A percentile compares a stretch with the other conserved stretches of the same genome.
These are phyloP conservation scores for Phaffia tasmanica DNA, from an alignment of 768 basidiomycete genomes.

Conservation along the genomic window DNA sequence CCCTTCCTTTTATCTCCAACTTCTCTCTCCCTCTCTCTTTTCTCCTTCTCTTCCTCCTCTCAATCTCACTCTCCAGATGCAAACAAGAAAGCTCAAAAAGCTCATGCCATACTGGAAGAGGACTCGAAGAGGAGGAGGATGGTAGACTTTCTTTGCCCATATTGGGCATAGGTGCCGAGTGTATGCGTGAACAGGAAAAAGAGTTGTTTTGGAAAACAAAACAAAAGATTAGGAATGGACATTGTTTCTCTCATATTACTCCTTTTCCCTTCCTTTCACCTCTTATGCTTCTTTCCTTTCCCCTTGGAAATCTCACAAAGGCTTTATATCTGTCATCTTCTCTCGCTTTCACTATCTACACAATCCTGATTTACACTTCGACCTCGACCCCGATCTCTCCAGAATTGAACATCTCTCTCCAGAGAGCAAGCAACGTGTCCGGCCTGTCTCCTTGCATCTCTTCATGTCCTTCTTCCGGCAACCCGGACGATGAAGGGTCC, in stretches of 20 bases:
- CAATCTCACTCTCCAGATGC: slow-evolving; percentile 1
- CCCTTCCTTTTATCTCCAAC: not conserved
- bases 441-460: too few relatives aligned
- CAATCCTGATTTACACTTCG: not conserved
- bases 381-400: not conserved
- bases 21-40: not conserved
- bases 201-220: too few relatives aligned
- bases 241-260: not conserved
- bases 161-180: too few relatives aligned
- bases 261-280: not conserved
- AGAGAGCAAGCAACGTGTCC: too few relatives aligned
- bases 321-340: too few relatives aligned
- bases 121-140: slow-evolving; percentile 21
- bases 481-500: too few relatives aligned
- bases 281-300: too few relatives aligned
- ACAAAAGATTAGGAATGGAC: not conserved
- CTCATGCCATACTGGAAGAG: slow-evolving; percentile 21
- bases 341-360: too few relatives aligned
- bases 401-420: not conserved
- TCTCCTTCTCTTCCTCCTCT: not conserved
- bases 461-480: too few relatives aligned
- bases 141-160: slow-evolving; percentile 2
- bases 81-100: slow-evolving; percentile 23
- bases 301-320: too few relatives aligned
- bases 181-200: too few relatives aligned